Evolutionary conservation across 768 basidiomycete genomes (phyloP), one percentile per base, ranked within the genome.

Genomic region (Lentinula aciculospora): DNA sequence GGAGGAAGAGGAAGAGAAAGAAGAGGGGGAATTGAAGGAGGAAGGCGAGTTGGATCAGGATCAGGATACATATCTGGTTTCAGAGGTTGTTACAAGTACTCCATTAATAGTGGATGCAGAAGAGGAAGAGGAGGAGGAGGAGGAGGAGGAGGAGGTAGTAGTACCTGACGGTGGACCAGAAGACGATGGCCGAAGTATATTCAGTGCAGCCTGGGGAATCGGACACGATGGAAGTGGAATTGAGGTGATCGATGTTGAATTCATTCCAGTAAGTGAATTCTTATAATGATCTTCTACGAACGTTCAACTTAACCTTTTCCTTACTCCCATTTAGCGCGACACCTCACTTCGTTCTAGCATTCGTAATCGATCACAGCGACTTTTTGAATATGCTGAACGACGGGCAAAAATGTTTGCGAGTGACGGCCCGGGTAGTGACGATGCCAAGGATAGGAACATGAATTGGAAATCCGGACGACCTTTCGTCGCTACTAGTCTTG

Each of bases 141-240:
- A 21, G 37, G 37, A 56, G 39, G 44, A 56, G 7, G 55, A 56
- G 31, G 53, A 55, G 25, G 19, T 5, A 40, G 36, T 5, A 3
- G 42, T 23, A 37, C 45, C 44, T 25, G 54, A 56, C 7, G 25
- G 31, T 28, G 56, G 27, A 9, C 34, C 46, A 7, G 78, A 79
- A 37, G 82, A 86, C 59, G 86, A 87, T 63, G 85, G 84, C 27
- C 69, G 85, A 47, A 74, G 77, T 9, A 69, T 88, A 62, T 72
- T 78, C n/a, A 88, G 86, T 68, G 84, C 81, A 8, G 81, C 81
- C 0, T 89, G 89, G 89, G 88, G 88, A n/a, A 82, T 80, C 61
- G 83, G 85, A 2, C 89, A 90, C 61, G 88, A 89, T 60, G 89
- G 89, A 25, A 83, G 85, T 63, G 87, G 84, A 25, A 78, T 89